Base-by-base conservation (phyloP, 306 rosid genomes). In the Carpinus fangiana region DNA sequence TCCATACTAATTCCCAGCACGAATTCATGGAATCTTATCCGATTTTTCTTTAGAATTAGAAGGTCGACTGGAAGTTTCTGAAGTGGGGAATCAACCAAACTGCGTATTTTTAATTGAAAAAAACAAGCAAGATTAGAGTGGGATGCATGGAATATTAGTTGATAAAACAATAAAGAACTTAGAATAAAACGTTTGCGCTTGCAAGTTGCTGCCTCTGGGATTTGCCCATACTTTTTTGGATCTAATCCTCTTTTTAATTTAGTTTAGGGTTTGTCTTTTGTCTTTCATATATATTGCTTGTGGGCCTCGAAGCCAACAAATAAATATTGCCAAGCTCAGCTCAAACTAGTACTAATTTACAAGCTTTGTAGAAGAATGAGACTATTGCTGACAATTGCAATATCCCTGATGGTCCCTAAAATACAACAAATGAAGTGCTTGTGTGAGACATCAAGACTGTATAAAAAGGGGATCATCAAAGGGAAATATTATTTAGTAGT, bases 41-140 rank as follows among this genome's bases (percentile, higher is more conserved):
- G 73, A 69, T 87, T 65, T 51, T 79, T 64, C 43, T 67, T 82
- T 83, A 75, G 78, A 83, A 82, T 73, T 82, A 59, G 56, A 36
- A 69, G 62, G 77, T 79, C 13, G 56, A 41, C 82, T 75, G 75
- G 70, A 80, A 86, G 72, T 69, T 79, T 81, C 38, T 17, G 38
- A 70, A 86, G 90, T 92, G 97, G 91, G 72, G 85, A 87, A 82
- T 86, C 87, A 74, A 89, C 88, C 55, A 81, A 81, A 64, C 73
- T 54, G 60, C 36, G 54, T 54, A 76, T 52, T 38, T 41, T 55
- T 47, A 73, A 73, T 20, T 68, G 65, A 16, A 8, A 56, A 8
- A 56, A 55, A 80, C 62, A n/a, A 23, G 18, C 41, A 72, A 78
- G 76, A 38, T 64, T 50, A 54, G 76, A 55, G 26, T 46, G 50